Percentiles rank a stretch among this genome's conserved stretches.
Evolutionary conservation across 2,329 filamentous ascomycete species (phyloP).

Genomic region (Bipolaris sorokiniana): DNA sequence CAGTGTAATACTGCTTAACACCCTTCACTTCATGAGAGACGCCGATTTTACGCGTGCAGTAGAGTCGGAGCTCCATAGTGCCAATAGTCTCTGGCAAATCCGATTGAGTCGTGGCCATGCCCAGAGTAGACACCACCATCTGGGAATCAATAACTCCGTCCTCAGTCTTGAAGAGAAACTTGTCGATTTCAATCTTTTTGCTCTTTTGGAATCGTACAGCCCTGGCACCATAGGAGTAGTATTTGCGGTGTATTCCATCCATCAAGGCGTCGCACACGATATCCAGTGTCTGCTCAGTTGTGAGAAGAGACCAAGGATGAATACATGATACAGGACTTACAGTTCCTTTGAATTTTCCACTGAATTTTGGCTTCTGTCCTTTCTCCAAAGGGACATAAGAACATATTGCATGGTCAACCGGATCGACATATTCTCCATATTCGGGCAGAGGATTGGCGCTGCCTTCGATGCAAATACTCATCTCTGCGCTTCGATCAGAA

Average conservation of each 20-base stretch:
- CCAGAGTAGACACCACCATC: conserved; percentile 83
- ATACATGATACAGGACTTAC: conserved; percentile 17
- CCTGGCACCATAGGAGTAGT: conserved; percentile 13
- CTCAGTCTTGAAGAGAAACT: conserved; percentile 24
- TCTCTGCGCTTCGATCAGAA: conserved; percentile 43
- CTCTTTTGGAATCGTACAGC: conserved; percentile 21
- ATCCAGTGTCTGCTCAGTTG: conserved; percentile 23
- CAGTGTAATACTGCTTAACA: conserved; percentile 20
- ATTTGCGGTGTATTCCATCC: conserved; percentile 46
- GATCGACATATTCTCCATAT: conserved; percentile 40
- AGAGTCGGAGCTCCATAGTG: conserved; percentile 43
- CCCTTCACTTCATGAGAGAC: conserved; percentile 20
- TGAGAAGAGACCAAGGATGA: conserved; percentile 1
- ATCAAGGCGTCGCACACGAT: conserved; percentile 46
- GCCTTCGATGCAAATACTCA: conserved; percentile 34
- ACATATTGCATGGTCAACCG: conserved; percentile 34
- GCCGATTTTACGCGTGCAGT: conserved; percentile 29
- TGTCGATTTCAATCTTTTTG: conserved; percentile 31
- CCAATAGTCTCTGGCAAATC: conserved; percentile 31
- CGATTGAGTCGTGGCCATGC: conserved; percentile 4
- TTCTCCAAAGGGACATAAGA: conserved; percentile 48
- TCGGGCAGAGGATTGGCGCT: conserved; percentile 37
- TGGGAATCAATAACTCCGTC: conserved; percentile 78
- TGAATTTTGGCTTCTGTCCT: conserved; percentile 42
- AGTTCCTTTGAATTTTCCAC: conserved; percentile 41